phyloP scores from a whole-genome alignment of 805 yeast species.

The Yarrowia sp. region DNA sequence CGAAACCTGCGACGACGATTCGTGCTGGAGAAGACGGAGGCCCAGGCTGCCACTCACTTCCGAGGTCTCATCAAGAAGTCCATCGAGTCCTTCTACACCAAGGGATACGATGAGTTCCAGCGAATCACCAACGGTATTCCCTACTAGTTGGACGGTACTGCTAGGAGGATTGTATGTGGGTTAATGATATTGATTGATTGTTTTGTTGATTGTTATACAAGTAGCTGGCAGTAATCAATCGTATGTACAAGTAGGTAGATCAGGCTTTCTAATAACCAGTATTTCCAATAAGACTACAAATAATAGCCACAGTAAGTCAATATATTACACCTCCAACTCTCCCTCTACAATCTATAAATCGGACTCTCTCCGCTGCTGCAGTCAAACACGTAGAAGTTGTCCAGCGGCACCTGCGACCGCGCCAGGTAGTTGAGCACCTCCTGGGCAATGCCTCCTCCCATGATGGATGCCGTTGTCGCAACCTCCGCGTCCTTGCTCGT shows the following conservation, averaged over 20 bases:
- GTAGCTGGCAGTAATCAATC: no score
- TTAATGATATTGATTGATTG: neutral
- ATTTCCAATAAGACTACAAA: no score
- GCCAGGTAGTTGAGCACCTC: slow-evolving; percentile 83
- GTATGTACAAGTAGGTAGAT: no score
- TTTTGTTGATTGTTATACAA: neutral
- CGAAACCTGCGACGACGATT: slow-evolving; percentile 74
- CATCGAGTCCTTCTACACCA: slow-evolving; percentile 83
- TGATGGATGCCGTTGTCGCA: slow-evolving; percentile 81
- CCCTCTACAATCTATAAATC: slow-evolving; percentile 51
- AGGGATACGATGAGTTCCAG: slow-evolving; percentile 97
- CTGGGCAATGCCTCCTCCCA: slow-evolving; percentile 90
- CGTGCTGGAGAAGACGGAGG: slow-evolving; percentile 75
- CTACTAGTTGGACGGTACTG: slow-evolving; percentile 45
- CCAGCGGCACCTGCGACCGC: slow-evolving; percentile 73
- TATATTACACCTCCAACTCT: neutral
- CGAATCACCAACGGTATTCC: slow-evolving; percentile 96
- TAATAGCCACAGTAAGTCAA: no score
- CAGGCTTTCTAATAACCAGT: no score
- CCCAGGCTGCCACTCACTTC: slow-evolving; percentile 79
- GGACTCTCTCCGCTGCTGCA: slow-evolving; percentile 73
- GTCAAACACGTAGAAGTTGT: slow-evolving; percentile 76
- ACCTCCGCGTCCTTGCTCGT: slow-evolving; percentile 49
- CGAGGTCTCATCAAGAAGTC: slow-evolving; percentile 72
- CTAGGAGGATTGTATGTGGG: neutral